phyloP scores from a whole-genome alignment of 805 yeast genomes.

The Myxozyma kluyveri region DNA sequence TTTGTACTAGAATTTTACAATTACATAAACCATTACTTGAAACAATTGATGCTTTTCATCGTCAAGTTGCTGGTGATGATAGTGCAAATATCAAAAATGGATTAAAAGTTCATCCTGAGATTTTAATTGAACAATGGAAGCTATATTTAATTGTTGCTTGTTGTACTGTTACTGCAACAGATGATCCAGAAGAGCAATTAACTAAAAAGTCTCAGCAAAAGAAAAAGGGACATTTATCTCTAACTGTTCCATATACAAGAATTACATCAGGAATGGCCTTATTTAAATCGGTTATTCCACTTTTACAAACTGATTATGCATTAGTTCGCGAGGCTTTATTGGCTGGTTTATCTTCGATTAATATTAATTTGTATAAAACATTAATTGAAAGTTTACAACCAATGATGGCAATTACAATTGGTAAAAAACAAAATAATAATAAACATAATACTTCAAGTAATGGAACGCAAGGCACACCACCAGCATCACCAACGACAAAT shows the following conservation, averaged over 20 bases:
- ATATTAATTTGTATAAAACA: constrained; percentile 82
- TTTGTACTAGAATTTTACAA: constrained; percentile 84
- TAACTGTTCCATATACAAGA: constrained; percentile 48
- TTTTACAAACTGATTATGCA: constrained; percentile 66
- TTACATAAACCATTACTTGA: constrained; percentile 46
- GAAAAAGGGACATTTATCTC: constrained; percentile 15
- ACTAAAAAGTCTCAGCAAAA: constrained; percentile 63
- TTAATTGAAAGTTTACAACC: constrained; percentile 52
- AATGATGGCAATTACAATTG: constrained; percentile 9
- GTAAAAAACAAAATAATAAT: not conserved
- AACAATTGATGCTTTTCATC: constrained; percentile 31
- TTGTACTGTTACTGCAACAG: constrained; percentile 83
- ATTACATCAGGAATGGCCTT: constrained; percentile 90
- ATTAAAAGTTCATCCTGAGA: constrained; percentile 49
- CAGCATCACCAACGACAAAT: constrained; percentile 9
- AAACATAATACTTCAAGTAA: not conserved
- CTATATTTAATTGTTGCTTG: constrained; percentile 87
- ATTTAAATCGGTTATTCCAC: constrained; percentile 81
- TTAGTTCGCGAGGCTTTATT: constrained; percentile 81
- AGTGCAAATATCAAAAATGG: constrained; percentile 37
- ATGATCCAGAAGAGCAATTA: constrained; percentile 65
- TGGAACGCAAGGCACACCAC: not conserved
- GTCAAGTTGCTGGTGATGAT: constrained; percentile 14
- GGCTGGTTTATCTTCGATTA: constrained; percentile 84
- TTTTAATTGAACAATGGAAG: constrained; percentile 81